Percentiles rank a stretch among this genome's conserved stretches.
These are phyloP conservation scores for Rhododendron mucronatum DNA, from an alignment of 148 eudicot genomes.

Conservation along the genomic window DNA sequence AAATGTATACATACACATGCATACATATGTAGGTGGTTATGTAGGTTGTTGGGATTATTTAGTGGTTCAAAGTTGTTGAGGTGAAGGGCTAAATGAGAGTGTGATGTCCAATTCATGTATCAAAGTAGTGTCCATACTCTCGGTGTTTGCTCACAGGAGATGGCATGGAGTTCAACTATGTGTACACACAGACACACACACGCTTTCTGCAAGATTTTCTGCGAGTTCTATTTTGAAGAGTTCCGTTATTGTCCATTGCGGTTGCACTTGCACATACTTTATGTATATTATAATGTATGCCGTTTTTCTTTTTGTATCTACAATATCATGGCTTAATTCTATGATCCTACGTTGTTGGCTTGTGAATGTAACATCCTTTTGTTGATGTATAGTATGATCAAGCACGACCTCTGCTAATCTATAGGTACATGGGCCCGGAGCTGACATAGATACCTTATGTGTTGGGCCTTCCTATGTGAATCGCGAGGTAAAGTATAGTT, in stretches of 20 bases:
- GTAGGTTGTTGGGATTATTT: neutral
- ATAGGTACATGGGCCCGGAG: constrained; percentile 88
- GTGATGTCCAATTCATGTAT: neutral
- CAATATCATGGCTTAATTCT: neutral
- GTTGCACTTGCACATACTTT: neutral
- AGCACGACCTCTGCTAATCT: neutral
- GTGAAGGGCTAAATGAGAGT: neutral
- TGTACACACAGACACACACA: neutral
- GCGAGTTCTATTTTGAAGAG: neutral
- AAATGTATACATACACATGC: neutral
- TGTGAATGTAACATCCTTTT: neutral
- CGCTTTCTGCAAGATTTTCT: neutral
- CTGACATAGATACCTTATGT: constrained; percentile 81
- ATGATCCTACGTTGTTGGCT: neutral
- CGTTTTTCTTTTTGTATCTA: neutral
- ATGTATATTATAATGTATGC: neutral
- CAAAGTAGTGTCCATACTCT: neutral
- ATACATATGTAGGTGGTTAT: neutral
- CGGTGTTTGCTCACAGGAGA: too few species aligned
- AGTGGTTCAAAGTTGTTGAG: neutral
- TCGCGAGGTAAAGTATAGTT: constrained; percentile 53
- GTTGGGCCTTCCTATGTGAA: constrained; percentile 78
- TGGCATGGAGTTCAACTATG: neutral
- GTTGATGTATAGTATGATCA: neutral
- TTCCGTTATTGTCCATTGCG: neutral